A percentile compares a stretch with the other conserved stretches of the same genome.
Conservation (phyloP, 352 stramenopile genomes). For the Phytophthora citrophthora region DNA sequence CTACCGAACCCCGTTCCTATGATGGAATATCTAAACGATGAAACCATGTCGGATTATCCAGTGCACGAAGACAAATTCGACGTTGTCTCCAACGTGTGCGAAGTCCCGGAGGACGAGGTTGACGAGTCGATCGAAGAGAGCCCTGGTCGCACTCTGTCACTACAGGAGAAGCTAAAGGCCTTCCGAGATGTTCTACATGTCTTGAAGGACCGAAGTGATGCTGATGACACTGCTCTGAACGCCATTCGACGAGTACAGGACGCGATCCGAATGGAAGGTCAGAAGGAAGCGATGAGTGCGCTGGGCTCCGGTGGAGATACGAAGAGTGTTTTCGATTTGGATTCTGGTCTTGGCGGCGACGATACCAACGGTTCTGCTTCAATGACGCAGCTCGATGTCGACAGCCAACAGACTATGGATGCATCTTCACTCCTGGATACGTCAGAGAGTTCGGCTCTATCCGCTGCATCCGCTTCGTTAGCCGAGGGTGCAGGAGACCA, state of each 20-base stretch:
- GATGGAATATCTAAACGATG: slow-evolving; percentile 77
- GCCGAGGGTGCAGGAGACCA: slow-evolving; percentile 41
- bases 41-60: slow-evolving; percentile 67
- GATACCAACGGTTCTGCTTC: slow-evolving; percentile 8
- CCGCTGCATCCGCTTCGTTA: slow-evolving; percentile 42
- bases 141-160: slow-evolving; percentile 45
- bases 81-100: slow-evolving; percentile 65
- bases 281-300: slow-evolving; percentile 34
- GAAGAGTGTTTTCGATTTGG: slow-evolving; percentile 36
- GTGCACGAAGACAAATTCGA: slow-evolving; percentile 89
- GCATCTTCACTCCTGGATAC: slow-evolving; percentile 40
- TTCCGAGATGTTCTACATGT: slow-evolving; percentile 82
- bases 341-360: slow-evolving; percentile 6
- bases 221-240: slow-evolving; percentile 60
- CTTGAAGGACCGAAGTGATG: slow-evolving; percentile 73
- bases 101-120: slow-evolving; percentile 74
- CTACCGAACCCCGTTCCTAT: slow-evolving; percentile 66
- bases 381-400: slow-evolving; percentile 37
- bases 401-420: slow-evolving; percentile 45
- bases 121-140: slow-evolving; percentile 58
- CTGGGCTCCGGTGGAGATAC: slow-evolving; percentile 17
- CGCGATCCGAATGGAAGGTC: slow-evolving; percentile 58
- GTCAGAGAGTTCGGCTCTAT: slow-evolving; percentile 45
- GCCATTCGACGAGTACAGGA: slow-evolving; percentile 71
- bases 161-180: slow-evolving; percentile 83